Percentiles rank a stretch among this genome's conserved stretches.
Evolutionary conservation across 2,329 filamentous ascomycete species (phyloP).

Genomic region (Exophiala sp.): DNA sequence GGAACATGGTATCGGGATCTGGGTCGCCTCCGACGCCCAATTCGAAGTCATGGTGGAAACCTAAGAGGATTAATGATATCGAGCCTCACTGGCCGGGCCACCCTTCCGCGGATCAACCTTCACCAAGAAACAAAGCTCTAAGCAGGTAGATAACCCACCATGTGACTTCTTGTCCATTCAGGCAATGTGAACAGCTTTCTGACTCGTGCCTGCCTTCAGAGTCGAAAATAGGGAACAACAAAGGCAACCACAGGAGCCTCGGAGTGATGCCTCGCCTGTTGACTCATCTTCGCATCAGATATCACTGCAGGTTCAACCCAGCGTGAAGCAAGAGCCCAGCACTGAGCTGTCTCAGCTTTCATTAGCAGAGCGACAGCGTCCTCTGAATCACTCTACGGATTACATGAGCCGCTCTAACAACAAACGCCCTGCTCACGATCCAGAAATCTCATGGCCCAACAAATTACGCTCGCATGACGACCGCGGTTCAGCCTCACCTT

Average conservation of each 20-base stretch:
- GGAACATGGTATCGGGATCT: not conserved
- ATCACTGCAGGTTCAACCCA: not conserved
- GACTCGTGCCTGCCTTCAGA: not conserved
- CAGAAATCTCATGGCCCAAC: conserved; percentile 7
- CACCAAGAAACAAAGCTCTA: not conserved
- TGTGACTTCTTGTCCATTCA: too few relatives aligned
- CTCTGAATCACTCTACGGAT: not conserved
- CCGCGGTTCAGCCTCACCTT: conserved; percentile 15
- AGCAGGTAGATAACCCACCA: too few relatives aligned
- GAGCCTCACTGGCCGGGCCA: not conserved
- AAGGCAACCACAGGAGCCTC: not conserved
- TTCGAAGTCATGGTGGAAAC: not conserved
- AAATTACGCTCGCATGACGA: conserved; percentile 10
- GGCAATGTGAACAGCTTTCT: too few relatives aligned
- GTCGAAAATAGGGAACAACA: not conserved
- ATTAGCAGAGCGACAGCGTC: not conserved
- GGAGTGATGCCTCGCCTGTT: not conserved
- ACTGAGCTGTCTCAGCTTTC: not conserved
- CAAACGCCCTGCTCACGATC: conserved; percentile 17
- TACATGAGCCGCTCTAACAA: not conserved
- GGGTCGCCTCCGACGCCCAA: not conserved
- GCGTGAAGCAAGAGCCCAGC: not conserved
- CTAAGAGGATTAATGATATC: not conserved
- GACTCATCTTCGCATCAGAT: not conserved
- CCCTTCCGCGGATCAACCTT: not conserved